phyloP scores from a whole-genome alignment of 2,329 filamentous ascomycete genomes.

The Ophiocordyceps camponoti-saundersi region DNA sequence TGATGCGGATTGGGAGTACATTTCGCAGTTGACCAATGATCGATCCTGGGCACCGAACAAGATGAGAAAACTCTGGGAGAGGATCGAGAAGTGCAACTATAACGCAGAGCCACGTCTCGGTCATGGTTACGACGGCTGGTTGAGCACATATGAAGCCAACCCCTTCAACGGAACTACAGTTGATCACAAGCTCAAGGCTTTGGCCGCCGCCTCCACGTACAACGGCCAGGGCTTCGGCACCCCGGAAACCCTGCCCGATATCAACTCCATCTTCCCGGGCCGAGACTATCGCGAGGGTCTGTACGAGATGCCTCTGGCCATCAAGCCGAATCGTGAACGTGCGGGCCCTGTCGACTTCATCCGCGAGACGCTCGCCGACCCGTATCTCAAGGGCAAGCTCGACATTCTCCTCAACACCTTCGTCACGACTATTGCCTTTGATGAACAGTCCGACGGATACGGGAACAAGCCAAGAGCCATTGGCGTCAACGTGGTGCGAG shows the following conservation, averaged over 20 bases:
- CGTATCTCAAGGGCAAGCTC: constrained; percentile 6
- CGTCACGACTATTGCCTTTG: constrained; percentile 19
- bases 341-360: constrained; percentile 33
- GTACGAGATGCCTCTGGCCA: constrained; percentile 26
- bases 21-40: constrained; percentile 42
- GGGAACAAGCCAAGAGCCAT: constrained; percentile 14
- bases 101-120: constrained; percentile 14
- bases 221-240: constrained; percentile 11
- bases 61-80: constrained; percentile 42
- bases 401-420: constrained; percentile 10
- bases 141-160: constrained; percentile 30
- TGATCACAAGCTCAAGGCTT: constrained; percentile 30
- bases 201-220: constrained; percentile 7
- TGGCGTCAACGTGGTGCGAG: constrained; percentile 24
- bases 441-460: constrained; percentile 5
- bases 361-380: constrained; percentile 8
- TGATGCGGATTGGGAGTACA: constrained; percentile 39
- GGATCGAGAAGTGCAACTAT: constrained; percentile 39
- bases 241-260: constrained; percentile 15
- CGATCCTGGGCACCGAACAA: constrained; percentile 37
- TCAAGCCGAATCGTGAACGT: constrained; percentile 19
- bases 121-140: constrained; percentile 42
- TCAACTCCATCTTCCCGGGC: constrained; percentile 25
- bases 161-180: constrained; percentile 22
- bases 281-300: constrained; percentile 29